A percentile compares a stretch with the other conserved stretches of the same genome.
phyloP scores from a whole-genome alignment of 2,329 filamentous ascomycete species.

The Orbilia oligospora region DNA sequence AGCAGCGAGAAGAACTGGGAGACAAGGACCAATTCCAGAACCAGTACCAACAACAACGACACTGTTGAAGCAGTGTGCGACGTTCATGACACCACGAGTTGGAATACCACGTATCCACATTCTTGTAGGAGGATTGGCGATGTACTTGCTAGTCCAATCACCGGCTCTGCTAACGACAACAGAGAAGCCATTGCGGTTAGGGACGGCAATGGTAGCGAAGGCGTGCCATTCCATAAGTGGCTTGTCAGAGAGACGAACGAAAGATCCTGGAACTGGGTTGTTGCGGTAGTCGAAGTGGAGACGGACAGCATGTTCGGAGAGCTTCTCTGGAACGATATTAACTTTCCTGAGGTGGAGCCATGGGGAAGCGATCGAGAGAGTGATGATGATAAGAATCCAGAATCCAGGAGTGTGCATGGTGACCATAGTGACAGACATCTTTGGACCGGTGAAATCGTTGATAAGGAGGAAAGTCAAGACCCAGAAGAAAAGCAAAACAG shows the following conservation, averaged over 20 bases:
- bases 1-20: constrained; percentile 65
- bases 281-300: constrained; percentile 78
- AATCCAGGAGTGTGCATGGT: constrained; percentile 72
- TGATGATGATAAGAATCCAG: constrained; percentile 78
- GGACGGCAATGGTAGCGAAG: constrained; percentile 80
- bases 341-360: constrained; percentile 81
- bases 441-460: constrained; percentile 65
- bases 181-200: constrained; percentile 74
- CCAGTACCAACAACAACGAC: constrained; percentile 68
- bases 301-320: constrained; percentile 80
- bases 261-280: constrained; percentile 72
- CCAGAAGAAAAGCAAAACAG: constrained; percentile 77
- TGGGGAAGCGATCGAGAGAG: constrained; percentile 77
- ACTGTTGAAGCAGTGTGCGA: constrained; percentile 66
- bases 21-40: constrained; percentile 67
- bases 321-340: constrained; percentile 75
- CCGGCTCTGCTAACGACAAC: constrained; percentile 80
- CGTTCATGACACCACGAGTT: constrained; percentile 66
- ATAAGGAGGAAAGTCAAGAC: constrained; percentile 72
- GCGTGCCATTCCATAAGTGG: constrained; percentile 81
- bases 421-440: constrained; percentile 47
- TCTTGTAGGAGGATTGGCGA: constrained; percentile 74
- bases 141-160: constrained; percentile 79
- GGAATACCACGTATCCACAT: constrained; percentile 80
- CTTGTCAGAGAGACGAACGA: constrained; percentile 74